phyloP scores from a whole-genome alignment of 2,329 filamentous ascomycete species.

The Erysiphe pulchra region DNA sequence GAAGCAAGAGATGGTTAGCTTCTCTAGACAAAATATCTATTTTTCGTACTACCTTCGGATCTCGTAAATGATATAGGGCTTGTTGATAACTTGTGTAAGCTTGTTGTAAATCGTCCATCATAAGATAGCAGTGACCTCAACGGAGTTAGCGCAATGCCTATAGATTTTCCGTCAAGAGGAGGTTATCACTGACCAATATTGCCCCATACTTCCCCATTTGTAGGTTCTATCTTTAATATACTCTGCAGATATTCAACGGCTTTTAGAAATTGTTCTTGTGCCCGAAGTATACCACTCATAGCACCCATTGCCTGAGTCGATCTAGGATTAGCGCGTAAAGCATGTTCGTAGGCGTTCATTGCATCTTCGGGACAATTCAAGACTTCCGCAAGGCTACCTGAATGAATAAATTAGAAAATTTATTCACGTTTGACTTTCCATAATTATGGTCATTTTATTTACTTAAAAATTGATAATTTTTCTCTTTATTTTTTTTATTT shows the following conservation, averaged over 20 bases:
- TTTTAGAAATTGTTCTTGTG: slow-evolving; percentile 78
- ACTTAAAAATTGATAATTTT: too few species aligned
- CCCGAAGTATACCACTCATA: slow-evolving; percentile 74
- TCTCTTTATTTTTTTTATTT: too few species aligned
- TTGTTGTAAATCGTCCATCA: slow-evolving; percentile 96
- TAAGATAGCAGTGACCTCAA: slow-evolving; percentile 83
- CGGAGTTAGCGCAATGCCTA: neutral
- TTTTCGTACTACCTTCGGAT: slow-evolving; percentile 45
- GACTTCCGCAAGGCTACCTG: slow-evolving; percentile 66
- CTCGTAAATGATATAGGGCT: slow-evolving; percentile 71
- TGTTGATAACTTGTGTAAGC: slow-evolving; percentile 94
- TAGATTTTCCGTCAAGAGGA: slow-evolving; percentile 4
- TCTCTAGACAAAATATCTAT: slow-evolving; percentile 2
- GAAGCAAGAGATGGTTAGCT: slow-evolving; percentile 1
- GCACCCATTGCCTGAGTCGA: slow-evolving; percentile 83
- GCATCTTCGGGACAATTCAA: slow-evolving; percentile 76
- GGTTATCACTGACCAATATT: slow-evolving; percentile 43
- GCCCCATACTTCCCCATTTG: slow-evolving; percentile 90
- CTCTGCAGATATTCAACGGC: slow-evolving; percentile 81
- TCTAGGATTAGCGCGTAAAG: slow-evolving; percentile 63
- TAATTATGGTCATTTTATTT: too few species aligned
- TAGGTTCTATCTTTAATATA: slow-evolving; percentile 68
- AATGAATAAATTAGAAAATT: neutral
- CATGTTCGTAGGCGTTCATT: slow-evolving; percentile 73
- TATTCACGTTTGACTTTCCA: too few species aligned